Evolutionary conservation across 2,329 filamentous ascomycete species (phyloP), one percentile per base, ranked within the genome.

Genomic region (Pestalotiopsis sp.): DNA sequence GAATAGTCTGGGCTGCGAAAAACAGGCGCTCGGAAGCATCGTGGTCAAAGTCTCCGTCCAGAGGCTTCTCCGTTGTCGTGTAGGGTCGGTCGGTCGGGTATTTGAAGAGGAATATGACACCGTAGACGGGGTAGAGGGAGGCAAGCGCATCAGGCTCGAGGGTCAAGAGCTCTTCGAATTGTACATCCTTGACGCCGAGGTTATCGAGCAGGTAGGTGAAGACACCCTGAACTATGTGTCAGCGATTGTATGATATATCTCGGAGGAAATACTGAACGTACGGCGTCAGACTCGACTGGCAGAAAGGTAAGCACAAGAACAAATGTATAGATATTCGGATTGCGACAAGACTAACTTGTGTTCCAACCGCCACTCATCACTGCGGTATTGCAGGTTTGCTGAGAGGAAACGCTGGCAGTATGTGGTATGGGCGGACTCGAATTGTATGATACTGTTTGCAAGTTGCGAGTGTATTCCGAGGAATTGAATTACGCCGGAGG

Each of bases 101-200:
- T 84, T 98, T 98, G 90, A 99, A 99, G 80, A 99, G 93, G 82
- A 99, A 99, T 77, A 99, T 98, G 74, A 99, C 94, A 76, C 96
- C 96, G 83, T 97, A 97, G 66, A 97, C 87, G 20, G 93, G 92
- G 74, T 92, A 90, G 41, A 94, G 87, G 72, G 90, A 84, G 58
- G 88, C 86, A 13, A 97, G 87, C 68, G 88, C 87, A 66, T 93
- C 89, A 6, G 93, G 85, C 75, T 98, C 95, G 72, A 99, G 90
- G 1, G 93, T 92, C 69, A 98, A 89, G 72, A 99, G 90, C 84
- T 99, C 96, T 84, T 98, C 96, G 79, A 98, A 98, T 81, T 99
- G 96, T 2, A 98, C 94, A 78, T 93, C 90, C 80, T 95, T 92
- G 75, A 97, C 95, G 64, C 96, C 96, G 71, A 99, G 92, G 76